These are phyloP conservation scores for Penicillium hesseltinei DNA, from an alignment of 2,329 filamentous ascomycete species.

Conservation along the genomic window DNA sequence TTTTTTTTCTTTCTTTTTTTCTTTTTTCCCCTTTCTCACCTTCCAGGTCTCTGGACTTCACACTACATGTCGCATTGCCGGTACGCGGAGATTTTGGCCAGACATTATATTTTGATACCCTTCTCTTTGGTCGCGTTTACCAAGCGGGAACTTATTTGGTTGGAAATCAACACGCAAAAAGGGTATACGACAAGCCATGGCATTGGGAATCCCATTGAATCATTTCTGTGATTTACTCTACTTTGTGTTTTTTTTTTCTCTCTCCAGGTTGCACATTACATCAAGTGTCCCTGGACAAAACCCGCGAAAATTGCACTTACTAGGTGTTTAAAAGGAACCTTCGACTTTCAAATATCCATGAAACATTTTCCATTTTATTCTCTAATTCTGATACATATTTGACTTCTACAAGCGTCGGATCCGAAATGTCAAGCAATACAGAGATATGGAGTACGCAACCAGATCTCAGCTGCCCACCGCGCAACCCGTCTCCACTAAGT, in stretches of 20 bases:
- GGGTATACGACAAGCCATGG: constrained; percentile 7
- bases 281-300: background rate
- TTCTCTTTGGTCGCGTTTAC: constrained; percentile 21
- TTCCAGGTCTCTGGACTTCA: constrained; percentile 1
- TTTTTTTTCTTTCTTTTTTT: background rate
- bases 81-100: constrained; percentile 17
- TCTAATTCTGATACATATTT: background rate
- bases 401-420: background rate
- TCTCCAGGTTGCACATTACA: background rate
- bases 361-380: background rate
- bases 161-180: constrained; percentile 9
- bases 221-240: background rate
- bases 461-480: constrained; percentile 6
- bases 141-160: constrained; percentile 11
- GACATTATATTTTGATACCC: constrained; percentile 35
- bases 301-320: constrained; percentile 3
- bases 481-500: constrained; percentile 3
- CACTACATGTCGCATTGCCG: constrained; percentile 9
- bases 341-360: background rate
- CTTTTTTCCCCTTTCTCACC: background rate
- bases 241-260: background rate
- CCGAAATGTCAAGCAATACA: background rate
- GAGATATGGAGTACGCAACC: background rate
- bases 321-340: constrained; percentile 1
- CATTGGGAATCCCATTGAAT: constrained; percentile 1